Percentiles rank a stretch among this genome's conserved stretches.
phyloP scores from a whole-genome alignment of 2,329 filamentous ascomycete species.

The Raffaelea deltoideospora region DNA sequence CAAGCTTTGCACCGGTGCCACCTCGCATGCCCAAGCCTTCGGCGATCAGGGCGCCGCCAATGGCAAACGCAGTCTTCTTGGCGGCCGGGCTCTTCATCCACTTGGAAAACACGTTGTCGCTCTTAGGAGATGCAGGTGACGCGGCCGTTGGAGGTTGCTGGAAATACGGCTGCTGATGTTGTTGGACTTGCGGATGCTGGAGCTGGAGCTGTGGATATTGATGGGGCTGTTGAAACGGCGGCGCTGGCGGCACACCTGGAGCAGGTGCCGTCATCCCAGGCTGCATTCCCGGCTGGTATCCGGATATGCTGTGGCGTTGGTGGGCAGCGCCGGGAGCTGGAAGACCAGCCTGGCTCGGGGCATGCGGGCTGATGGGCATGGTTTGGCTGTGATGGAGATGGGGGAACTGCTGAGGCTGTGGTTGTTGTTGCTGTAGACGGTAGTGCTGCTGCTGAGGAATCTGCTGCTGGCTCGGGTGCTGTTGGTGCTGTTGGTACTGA shows the following conservation, averaged over 20 bases:
- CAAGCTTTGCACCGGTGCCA: slow-evolving; percentile 3
- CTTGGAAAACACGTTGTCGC: slow-evolving; percentile 5
- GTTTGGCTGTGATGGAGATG: slow-evolving; percentile 2
- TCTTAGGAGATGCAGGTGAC: background rate
- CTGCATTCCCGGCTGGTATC: background rate
- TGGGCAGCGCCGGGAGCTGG: background rate
- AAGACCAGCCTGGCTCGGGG: too few species aligned
- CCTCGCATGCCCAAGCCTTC: slow-evolving; percentile 5
- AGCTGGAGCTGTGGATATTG: background rate
- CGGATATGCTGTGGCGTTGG: background rate
- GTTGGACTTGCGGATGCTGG: background rate
- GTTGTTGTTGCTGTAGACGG: background rate
- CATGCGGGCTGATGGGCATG: background rate
- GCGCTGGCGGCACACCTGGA: too few species aligned
- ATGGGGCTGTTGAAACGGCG: background rate
- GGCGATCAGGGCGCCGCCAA: slow-evolving; percentile 6
- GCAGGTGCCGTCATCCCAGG: too few species aligned
- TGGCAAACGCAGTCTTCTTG: slow-evolving; percentile 5
- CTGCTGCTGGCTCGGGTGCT: background rate
- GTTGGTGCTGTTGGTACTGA: too few species aligned
- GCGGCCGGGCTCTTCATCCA: slow-evolving; percentile 8
- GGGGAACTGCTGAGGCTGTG: slow-evolving; percentile 1
- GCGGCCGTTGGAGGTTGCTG: background rate
- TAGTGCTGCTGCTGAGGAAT: slow-evolving; percentile 2
- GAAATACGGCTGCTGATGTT: background rate